These are phyloP conservation scores for Fragilaria crotonensis DNA, from an alignment of 108 stramenopile genomes.

Conservation along the genomic window DNA sequence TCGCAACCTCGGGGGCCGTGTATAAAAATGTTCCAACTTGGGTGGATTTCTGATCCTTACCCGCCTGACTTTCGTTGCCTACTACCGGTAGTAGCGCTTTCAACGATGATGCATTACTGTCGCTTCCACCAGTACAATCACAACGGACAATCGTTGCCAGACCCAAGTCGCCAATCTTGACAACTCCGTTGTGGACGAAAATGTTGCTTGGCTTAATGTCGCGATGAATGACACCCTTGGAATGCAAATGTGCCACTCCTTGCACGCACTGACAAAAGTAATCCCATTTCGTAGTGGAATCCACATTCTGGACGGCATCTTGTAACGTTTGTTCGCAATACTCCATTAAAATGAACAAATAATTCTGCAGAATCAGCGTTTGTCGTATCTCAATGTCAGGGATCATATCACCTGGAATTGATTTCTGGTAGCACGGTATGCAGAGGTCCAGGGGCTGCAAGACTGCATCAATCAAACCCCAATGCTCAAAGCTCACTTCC, in stretches of 20 bases:
- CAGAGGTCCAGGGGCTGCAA: conserved; percentile 41
- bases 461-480: conserved; percentile 40
- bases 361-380: conserved; percentile 12
- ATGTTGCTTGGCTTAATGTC: conserved; percentile 88
- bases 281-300: background rate
- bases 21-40: conserved; percentile 41
- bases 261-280: conserved; percentile 58
- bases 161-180: conserved; percentile 95
- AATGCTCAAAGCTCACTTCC: conserved; percentile 31
- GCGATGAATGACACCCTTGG: conserved; percentile 76
- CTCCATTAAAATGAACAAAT: conserved; percentile 39
- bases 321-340: conserved; percentile 24
- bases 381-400: conserved; percentile 26
- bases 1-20: conserved; percentile 39
- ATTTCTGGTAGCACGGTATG: conserved; percentile 30
- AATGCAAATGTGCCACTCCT: conserved; percentile 74
- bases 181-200: conserved; percentile 57
- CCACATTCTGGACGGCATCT: background rate
- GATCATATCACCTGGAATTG: conserved; percentile 19
- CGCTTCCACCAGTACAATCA: background rate
- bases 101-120: background rate
- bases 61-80: background rate
- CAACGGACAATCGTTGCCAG: conserved; percentile 53
- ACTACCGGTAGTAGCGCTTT: background rate
- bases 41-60: conserved; percentile 6